Conservation (phyloP, 2,329 filamentous ascomycete genomes). For the Chaetomiaceae sp. region DNA sequence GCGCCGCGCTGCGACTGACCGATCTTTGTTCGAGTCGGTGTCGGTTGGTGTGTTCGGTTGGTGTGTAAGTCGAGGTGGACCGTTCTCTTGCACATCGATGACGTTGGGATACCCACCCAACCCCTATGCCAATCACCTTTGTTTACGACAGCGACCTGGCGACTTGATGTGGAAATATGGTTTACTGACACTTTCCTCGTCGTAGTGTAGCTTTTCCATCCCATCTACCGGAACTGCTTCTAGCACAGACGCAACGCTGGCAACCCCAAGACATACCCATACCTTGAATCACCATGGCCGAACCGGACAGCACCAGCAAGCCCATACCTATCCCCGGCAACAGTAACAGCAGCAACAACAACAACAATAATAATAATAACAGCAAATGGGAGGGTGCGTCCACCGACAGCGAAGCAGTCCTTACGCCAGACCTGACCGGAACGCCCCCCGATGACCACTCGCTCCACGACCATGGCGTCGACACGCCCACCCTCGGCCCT, state of each 20-base stretch:
- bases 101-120: slow-evolving; percentile 7
- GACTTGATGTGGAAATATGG: neutral
- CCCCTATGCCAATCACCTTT: neutral
- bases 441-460: slow-evolving; percentile 40
- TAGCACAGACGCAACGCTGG: too few relatives aligned
- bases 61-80: slow-evolving; percentile 3
- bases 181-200: neutral
- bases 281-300: slow-evolving; percentile 36
- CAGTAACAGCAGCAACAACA: slow-evolving; percentile 23
- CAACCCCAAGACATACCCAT: too few relatives aligned
- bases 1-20: neutral
- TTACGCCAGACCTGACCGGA: slow-evolving; percentile 40
- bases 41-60: too few relatives aligned
- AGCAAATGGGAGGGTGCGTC: slow-evolving; percentile 35
- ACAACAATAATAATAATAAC: too few relatives aligned
- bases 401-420: slow-evolving; percentile 40
- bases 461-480: slow-evolving; percentile 40
- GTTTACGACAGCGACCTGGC: neutral
- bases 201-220: neutral
- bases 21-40: neutral
- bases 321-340: slow-evolving; percentile 34
- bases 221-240: neutral
- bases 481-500: slow-evolving; percentile 49
- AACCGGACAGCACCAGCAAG: slow-evolving; percentile 28
- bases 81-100: slow-evolving; percentile 1